A percentile compares a stretch with the other conserved stretches of the same genome.
phyloP scores from a whole-genome alignment of 2,329 filamentous ascomycete species.

The Colletotrichum melonis region DNA sequence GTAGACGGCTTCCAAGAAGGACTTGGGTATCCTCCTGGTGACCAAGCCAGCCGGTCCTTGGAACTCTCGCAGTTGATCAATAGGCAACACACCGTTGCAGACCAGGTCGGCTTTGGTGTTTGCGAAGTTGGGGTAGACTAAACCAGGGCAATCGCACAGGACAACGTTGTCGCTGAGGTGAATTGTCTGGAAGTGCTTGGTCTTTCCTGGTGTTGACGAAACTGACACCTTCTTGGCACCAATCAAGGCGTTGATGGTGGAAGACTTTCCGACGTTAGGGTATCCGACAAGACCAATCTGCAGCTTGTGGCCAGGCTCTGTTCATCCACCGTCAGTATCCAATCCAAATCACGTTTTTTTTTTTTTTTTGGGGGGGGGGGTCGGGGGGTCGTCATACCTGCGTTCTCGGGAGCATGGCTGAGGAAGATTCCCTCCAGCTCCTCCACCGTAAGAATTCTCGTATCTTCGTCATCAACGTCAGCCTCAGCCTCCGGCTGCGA shows the following conservation, averaged over 20 bases:
- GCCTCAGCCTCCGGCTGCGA: slow-evolving; percentile 46
- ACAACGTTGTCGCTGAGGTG: slow-evolving; percentile 91
- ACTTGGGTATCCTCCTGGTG: slow-evolving; percentile 84
- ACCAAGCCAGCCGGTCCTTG: slow-evolving; percentile 88
- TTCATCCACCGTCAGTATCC: slow-evolving; percentile 26
- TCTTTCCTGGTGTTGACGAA: slow-evolving; percentile 96
- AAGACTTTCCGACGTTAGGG: slow-evolving; percentile 99
- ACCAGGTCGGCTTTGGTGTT: slow-evolving; percentile 97
- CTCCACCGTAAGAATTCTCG: slow-evolving; percentile 89
- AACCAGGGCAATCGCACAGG: slow-evolving; percentile 96
- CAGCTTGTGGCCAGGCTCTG: slow-evolving; percentile 72
- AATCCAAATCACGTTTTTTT: not conserved
- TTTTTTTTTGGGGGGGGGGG: not conserved
- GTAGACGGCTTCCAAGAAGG: slow-evolving; percentile 92
- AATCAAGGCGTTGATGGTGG: slow-evolving; percentile 98
- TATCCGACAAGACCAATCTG: slow-evolving; percentile 96
- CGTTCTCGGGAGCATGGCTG: slow-evolving; percentile 69
- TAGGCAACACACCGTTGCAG: slow-evolving; percentile 93
- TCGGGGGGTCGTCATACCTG: slow-evolving; percentile 53
- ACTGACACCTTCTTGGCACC: slow-evolving; percentile 99
- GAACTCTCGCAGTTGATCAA: slow-evolving; percentile 95
- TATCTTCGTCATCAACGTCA: slow-evolving; percentile 67
- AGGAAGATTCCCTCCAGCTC: slow-evolving; percentile 93
- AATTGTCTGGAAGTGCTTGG: slow-evolving; percentile 99
- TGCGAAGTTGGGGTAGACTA: slow-evolving; percentile 98